Evolutionary conservation across 2,329 filamentous ascomycete genomes (phyloP).

Genomic region (Neofusicoccum umdonicola): DNA sequence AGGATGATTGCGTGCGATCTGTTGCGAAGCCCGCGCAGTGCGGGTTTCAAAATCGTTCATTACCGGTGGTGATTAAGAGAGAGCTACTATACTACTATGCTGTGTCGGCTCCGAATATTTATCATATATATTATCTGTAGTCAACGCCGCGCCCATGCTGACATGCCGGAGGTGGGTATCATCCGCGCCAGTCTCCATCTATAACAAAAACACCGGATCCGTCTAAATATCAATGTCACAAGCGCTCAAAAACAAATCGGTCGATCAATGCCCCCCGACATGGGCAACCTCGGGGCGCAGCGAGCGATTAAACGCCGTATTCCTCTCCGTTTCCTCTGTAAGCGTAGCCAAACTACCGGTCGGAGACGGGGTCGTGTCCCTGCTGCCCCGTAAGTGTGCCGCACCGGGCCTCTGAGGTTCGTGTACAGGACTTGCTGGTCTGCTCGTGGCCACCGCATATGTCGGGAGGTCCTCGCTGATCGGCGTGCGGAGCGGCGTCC

Average conservation of each 20-base stretch:
- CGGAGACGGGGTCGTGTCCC: constrained; percentile 34
- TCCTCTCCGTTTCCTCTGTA: constrained; percentile 37
- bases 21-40: too few species aligned
- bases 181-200: constrained; percentile 18
- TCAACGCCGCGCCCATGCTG: constrained; percentile 15
- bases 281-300: constrained; percentile 14
- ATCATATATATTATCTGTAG: neutral
- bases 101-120: neutral
- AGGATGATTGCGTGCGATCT: too few species aligned
- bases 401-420: constrained; percentile 4
- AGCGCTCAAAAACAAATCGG: neutral
- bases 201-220: neutral
- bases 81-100: neutral
- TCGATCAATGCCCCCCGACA: neutral
- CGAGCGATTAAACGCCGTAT: constrained; percentile 28
- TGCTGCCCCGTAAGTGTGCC: constrained; percentile 27
- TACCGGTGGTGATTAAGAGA: neutral
- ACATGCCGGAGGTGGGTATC: constrained; percentile 19
- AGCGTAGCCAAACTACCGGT: constrained; percentile 33
- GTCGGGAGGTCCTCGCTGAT: constrained; percentile 43
- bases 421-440: constrained; percentile 39
- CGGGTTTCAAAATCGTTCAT: too few species aligned
- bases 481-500: constrained; percentile 44
- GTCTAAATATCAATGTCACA: neutral
- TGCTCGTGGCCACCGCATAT: constrained; percentile 46